Evolutionary conservation across 1,139 yeast genomes (phyloP).

Genomic region (Pichia sp.): DNA sequence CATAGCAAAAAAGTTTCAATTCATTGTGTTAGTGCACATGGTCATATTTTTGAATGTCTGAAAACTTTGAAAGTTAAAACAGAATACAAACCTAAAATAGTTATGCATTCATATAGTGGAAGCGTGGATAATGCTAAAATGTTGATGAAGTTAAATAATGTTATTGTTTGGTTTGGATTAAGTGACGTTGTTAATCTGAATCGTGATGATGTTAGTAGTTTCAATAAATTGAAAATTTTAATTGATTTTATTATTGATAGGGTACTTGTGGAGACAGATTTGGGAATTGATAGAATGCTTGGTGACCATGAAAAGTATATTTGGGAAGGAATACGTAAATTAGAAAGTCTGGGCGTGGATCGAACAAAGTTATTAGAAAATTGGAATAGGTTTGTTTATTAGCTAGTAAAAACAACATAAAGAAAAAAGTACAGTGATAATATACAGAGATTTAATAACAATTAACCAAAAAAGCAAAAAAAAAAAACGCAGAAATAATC

Average conservation of each 20-base stretch:
- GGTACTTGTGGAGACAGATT: constrained; percentile 54
- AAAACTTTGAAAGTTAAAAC: constrained; percentile 13
- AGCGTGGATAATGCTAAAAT: constrained; percentile 56
- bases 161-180: constrained; percentile 54
- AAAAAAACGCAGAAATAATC: background rate
- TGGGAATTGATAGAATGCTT: constrained; percentile 25
- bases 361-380: background rate
- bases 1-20: constrained; percentile 49
- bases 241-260: constrained; percentile 29
- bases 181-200: constrained; percentile 47
- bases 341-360: background rate
- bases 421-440: background rate
- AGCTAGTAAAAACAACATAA: background rate
- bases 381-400: constrained; percentile 5
- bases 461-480: background rate
- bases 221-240: constrained; percentile 21
- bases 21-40: constrained; percentile 82
- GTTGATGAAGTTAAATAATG: constrained; percentile 47
- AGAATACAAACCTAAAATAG: constrained; percentile 34
- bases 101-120: constrained; percentile 86
- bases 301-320: constrained; percentile 6
- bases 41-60: constrained; percentile 46
- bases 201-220: constrained; percentile 33
- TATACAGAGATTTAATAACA: background rate
- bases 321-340: background rate